Evolutionary conservation across 768 basidiomycete genomes (phyloP), one percentile per base, ranked within the genome.

Genomic region (Cystobasidium onofrii): DNA sequence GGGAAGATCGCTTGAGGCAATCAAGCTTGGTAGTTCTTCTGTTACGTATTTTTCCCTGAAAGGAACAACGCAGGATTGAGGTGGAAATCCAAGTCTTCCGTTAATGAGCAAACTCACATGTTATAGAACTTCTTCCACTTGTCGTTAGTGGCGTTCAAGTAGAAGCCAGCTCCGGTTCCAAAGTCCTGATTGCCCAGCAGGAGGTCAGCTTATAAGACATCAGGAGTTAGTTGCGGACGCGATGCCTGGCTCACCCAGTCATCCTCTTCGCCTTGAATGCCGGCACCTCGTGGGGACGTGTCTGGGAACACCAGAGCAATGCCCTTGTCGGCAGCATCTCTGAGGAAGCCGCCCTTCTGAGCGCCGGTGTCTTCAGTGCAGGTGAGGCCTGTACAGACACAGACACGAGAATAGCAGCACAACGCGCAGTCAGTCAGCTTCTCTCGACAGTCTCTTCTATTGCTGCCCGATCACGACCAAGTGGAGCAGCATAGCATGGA

Each of bases 291-390:
- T 0, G 96, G 96, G 39, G 91, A 93, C 0, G 95, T 98, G 80
- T 99, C 96, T 1, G 96, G 92, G 81, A 97, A 92, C 72, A 98
- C 86, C 63, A 98, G 83, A 0, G 96, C 94, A 69, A 99, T 88
- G 6, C 89, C 79, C 33, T 95, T 88, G 23, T 86, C 84, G 3
- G 92, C 86, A 0, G 95, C 95, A 46, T 89, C 87, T n/a, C 87
- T 85, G 44, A 97, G 82, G 83, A 98, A 95, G 13, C 86, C 86
- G n/a, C 92, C 94, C 81, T 99, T 98, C 82, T 94, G 91, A 0
- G 95, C 87, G 0, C 89, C 95, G 66, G 90, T 98, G 80, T 99
- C 93, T 81, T 96, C 93, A 10, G 87, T 93, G 82, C 92, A 95
- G 2, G 88, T 89, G 69, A 95, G 81, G 78, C 77, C 65, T 67